Evolutionary conservation across 176 grass and related monocot species (phyloP).

Genomic region (Dactylis glomerata): DNA sequence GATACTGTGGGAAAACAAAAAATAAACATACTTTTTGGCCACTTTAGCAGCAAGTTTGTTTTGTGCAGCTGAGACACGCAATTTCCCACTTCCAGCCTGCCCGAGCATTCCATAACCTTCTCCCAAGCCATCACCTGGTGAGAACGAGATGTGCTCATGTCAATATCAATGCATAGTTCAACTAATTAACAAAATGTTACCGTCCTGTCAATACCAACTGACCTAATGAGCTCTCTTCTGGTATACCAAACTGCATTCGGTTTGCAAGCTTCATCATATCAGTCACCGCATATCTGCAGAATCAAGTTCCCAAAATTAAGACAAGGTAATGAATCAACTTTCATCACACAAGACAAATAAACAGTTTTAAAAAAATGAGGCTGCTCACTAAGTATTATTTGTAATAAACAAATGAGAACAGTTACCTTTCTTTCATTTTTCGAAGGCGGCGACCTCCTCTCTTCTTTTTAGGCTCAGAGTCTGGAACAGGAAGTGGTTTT

Average conservation of each 20-base stretch:
- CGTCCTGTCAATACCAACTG: not conserved
- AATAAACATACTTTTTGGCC: slow-evolving; percentile 64
- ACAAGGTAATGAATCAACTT: not conserved
- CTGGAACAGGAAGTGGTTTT: slow-evolving; percentile 85
- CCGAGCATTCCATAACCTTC: slow-evolving; percentile 94
- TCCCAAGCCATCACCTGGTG: slow-evolving; percentile 82
- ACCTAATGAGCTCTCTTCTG: slow-evolving; percentile 94
- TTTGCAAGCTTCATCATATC: slow-evolving; percentile 94
- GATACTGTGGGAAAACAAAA: not conserved
- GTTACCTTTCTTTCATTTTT: slow-evolving; percentile 94
- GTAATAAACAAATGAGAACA: not conserved
- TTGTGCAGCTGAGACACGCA: slow-evolving; percentile 73
- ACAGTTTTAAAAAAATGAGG: not conserved
- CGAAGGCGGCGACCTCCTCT: slow-evolving; percentile 63
- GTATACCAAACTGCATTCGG: slow-evolving; percentile 78
- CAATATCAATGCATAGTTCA: not conserved
- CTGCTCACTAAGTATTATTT: not conserved
- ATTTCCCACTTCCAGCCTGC: slow-evolving; percentile 82
- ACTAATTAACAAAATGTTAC: not conserved
- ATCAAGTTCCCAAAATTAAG: not conserved
- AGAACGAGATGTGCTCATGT: slow-evolving; percentile 19
- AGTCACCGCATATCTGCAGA: slow-evolving; percentile 77
- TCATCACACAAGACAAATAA: not conserved
- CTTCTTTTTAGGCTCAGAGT: slow-evolving; percentile 83
- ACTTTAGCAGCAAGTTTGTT: slow-evolving; percentile 60